A percentile compares a stretch with the other conserved stretches of the same genome.
These are phyloP conservation scores for Prototheca wickerhamii DNA, from an alignment of 163 green algal species.

Conservation along the genomic window DNA sequence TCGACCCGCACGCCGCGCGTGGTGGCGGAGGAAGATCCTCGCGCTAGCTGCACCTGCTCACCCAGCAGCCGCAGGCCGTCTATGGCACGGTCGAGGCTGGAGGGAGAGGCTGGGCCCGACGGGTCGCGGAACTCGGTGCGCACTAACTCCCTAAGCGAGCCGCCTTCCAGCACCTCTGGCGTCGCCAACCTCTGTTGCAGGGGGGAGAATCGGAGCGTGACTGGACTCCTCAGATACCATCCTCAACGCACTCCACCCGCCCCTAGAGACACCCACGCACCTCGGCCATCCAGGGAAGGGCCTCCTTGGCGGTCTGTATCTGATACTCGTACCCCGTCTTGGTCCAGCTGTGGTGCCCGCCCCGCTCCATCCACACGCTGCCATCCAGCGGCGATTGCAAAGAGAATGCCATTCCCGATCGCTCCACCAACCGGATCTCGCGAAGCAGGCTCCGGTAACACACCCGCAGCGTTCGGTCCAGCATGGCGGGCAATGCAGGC, in stretches of 20 bases:
- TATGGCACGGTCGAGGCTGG: constrained; percentile 29
- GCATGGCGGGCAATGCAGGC: neutral
- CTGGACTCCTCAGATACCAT: too few species aligned
- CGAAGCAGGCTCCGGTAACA: constrained; percentile 19
- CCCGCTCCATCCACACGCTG: constrained; percentile 13
- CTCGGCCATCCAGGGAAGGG: constrained; percentile 13
- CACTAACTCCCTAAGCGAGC: neutral
- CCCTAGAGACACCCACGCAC: constrained; percentile 7
- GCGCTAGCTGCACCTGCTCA: constrained; percentile 43
- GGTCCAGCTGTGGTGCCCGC: constrained; percentile 16
- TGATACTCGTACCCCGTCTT: constrained; percentile 2
- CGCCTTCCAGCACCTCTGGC: too few species aligned
- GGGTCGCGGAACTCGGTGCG: constrained; percentile 8
- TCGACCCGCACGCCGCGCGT: constrained; percentile 49
- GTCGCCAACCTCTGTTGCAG: too few species aligned
- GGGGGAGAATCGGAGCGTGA: too few species aligned
- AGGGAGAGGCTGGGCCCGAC: neutral
- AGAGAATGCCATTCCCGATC: neutral
- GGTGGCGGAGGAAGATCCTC: constrained; percentile 20
- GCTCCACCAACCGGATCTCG: constrained; percentile 11
- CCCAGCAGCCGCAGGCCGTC: constrained; percentile 34
- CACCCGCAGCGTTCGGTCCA: neutral
- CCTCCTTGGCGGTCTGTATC: neutral
- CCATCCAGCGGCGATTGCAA: constrained; percentile 17
- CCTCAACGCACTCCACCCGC: too few species aligned